Percentiles rank a stretch among this genome's conserved stretches.
phyloP scores from a whole-genome alignment of 164 flowering plant species.

The Amborella trichopoda region DNA sequence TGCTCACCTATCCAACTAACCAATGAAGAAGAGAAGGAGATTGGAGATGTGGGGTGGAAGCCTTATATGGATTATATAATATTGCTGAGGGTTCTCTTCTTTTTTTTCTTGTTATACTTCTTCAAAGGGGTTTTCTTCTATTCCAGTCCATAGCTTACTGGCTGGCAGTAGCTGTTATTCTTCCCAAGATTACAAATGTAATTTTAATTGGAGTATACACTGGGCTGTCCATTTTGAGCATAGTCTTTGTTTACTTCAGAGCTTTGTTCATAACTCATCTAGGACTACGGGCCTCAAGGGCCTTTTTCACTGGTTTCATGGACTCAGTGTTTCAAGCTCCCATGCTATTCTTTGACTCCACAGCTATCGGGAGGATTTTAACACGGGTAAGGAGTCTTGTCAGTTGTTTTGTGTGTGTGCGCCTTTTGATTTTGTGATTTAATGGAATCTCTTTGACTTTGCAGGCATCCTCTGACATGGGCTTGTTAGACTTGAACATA shows the following conservation, averaged over 20 bases:
- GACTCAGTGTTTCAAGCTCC: conserved; percentile 74
- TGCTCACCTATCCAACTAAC: conserved; percentile 41
- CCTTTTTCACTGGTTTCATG: conserved; percentile 55
- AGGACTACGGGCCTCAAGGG: conserved; percentile 65
- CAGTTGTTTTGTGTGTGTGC: no score
- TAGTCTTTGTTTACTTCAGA: conserved; percentile 43
- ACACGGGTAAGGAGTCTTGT: conserved; percentile 75
- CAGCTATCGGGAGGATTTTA: conserved; percentile 78
- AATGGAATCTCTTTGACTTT: no score
- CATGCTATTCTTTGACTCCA: conserved; percentile 83
- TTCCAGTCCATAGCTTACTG: conserved; percentile 69
- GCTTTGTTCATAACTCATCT: conserved; percentile 32
- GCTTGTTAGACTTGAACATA: conserved; percentile 62
- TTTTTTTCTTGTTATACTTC: conserved; percentile 13
- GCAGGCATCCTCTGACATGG: conserved; percentile 86
- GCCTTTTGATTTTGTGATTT: no score
- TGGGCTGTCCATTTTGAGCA: conserved; percentile 38
- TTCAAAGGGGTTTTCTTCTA: conserved; percentile 36
- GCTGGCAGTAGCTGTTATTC: conserved; percentile 51
- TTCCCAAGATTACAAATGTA: conserved; percentile 30
- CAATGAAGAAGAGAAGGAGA: conserved; percentile 61
- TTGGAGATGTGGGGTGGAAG: conserved; percentile 65
- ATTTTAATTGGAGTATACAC: conserved; percentile 53
- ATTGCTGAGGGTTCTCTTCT: conserved; percentile 35
- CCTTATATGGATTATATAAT: conserved; percentile 55